These are phyloP conservation scores for Scheffersomyces ergatensis DNA, from an alignment of 805 yeast species.

Conservation along the genomic window DNA sequence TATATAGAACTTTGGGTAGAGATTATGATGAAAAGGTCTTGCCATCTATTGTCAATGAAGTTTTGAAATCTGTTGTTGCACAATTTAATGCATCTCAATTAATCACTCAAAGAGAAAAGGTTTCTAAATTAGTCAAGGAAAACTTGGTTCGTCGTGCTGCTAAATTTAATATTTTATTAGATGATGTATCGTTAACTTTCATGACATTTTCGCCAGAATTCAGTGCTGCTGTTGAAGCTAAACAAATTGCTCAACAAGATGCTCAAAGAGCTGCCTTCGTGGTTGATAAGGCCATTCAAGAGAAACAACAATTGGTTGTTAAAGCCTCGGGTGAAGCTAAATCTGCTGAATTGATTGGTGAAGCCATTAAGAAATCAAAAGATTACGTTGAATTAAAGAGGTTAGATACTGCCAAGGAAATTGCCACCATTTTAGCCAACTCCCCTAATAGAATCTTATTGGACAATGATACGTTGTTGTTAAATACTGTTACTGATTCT, in stretches of 20 bases:
- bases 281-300: conserved; percentile 97
- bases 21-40: conserved; percentile 95
- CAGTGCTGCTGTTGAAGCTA: conserved; percentile 97
- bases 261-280: conserved; percentile 94
- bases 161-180: conserved; percentile 88
- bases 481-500: conserved; percentile 82
- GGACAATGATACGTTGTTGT: conserved; percentile 87
- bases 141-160: conserved; percentile 80
- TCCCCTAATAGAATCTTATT: conserved; percentile 91
- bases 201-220: conserved; percentile 96
- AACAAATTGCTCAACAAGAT: conserved; percentile 98
- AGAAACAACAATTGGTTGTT: conserved; percentile 88
- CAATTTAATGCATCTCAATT: conserved; percentile 96
- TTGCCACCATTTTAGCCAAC: conserved; percentile 77
- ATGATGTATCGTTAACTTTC: conserved; percentile 97
- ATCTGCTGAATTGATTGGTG: conserved; percentile 98
- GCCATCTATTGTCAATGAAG: conserved; percentile 92
- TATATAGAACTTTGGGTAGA: conserved; percentile 86
- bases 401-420: conserved; percentile 95
- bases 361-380: conserved; percentile 92
- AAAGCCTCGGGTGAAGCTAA: conserved; percentile 99
- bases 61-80: conserved; percentile 84
- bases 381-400: conserved; percentile 97
- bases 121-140: conserved; percentile 81
- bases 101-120: conserved; percentile 95